Evolutionary conservation across 371 early-diverging fungal genomes (phyloP).

Genomic region (Syncephalis fuscata): DNA sequence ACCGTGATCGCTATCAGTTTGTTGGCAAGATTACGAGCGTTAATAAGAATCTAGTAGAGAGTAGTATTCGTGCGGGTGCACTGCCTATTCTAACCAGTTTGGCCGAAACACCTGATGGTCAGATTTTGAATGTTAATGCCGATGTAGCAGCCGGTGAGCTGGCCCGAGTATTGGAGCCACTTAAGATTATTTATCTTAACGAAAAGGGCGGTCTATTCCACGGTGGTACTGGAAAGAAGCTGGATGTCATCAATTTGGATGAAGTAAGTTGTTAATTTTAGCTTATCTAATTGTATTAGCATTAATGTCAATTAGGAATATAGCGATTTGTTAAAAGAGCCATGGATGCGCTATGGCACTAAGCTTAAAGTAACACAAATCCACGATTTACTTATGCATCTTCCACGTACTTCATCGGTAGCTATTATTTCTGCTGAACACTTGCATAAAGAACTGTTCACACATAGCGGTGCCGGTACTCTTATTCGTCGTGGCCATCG

Average conservation of each 20-base stretch:
- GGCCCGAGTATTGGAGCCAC: conserved; percentile 85
- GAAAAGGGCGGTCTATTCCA: conserved; percentile 90
- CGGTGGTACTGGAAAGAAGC: conserved; percentile 81
- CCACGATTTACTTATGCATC: conserved; percentile 82
- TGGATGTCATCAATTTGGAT: conserved; percentile 88
- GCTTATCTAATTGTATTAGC: conserved; percentile 3
- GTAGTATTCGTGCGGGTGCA: conserved; percentile 79
- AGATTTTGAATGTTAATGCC: conserved; percentile 94
- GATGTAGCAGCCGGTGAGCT: conserved; percentile 95
- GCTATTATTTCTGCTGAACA: conserved; percentile 93
- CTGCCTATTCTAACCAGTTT: conserved; percentile 88
- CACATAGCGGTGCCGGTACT: conserved; percentile 91
- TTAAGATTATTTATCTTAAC: conserved; percentile 91
- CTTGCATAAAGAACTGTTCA: conserved; percentile 91
- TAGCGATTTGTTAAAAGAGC: conserved; percentile 52
- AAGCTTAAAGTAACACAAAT: conserved; percentile 90
- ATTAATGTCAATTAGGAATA: conserved; percentile 20
- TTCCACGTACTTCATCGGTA: conserved; percentile 90
- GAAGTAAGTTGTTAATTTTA: conserved; percentile 40
- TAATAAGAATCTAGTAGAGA: conserved; percentile 81
- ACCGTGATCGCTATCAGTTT: conserved; percentile 77
- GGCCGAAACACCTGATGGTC: conserved; percentile 91
- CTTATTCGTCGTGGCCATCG: conserved; percentile 88
- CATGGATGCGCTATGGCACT: conserved; percentile 94
- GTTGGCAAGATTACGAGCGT: conserved; percentile 84